Base-by-base conservation (phyloP, 2,329 filamentous ascomycete genomes). In the Scolecobasidium constrictum region DNA sequence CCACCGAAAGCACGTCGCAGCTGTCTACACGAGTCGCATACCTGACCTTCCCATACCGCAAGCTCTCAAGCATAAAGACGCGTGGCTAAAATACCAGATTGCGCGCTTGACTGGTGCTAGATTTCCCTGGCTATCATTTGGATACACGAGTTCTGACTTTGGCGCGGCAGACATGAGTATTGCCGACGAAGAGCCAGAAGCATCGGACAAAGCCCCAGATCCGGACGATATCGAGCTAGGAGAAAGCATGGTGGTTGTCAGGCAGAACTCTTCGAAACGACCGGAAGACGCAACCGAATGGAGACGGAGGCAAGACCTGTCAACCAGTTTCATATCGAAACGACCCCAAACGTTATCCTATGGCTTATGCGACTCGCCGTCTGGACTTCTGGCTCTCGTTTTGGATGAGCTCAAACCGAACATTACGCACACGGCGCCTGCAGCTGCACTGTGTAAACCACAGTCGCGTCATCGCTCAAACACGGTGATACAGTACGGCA, bases 81-180 rank as follows among this genome's bases (percentile, higher is more conserved):
- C 66, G 1, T 81, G 71, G 68, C 48, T 69, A 6, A 77, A 74
- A 51, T 78, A 75, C 65, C 67, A 63, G 1, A 47, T 77, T 17
- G 77, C 75, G 50, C 48, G 55, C 63, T 18, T 64, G 5, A 61
- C 58, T 2, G 40, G 46, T 21, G 58, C 57, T 5, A 56, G 51
- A 26, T 44, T 77, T 23, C 58, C 66, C 12, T 61, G 62, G 0
- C 57, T 71, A 1, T 64, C 73, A n/a, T 64, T 77, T 21, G 77
- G 76, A 1, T 81, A 81, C 48, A 59, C 63, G 12, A 61, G 61
- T 15, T 64, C 69, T 6, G 76, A 80, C 48, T 65, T 78, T 12
- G 11, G 18, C 15, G 3, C 12, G n/a, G 23, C 21, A 36, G 11
- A 13, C 12, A 9, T 7, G 6, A 19, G 35, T 19, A n/a, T 19